phyloP scores from a whole-genome alignment of 1,284 basidiomycete species.

The Heliocybe sulcata region DNA sequence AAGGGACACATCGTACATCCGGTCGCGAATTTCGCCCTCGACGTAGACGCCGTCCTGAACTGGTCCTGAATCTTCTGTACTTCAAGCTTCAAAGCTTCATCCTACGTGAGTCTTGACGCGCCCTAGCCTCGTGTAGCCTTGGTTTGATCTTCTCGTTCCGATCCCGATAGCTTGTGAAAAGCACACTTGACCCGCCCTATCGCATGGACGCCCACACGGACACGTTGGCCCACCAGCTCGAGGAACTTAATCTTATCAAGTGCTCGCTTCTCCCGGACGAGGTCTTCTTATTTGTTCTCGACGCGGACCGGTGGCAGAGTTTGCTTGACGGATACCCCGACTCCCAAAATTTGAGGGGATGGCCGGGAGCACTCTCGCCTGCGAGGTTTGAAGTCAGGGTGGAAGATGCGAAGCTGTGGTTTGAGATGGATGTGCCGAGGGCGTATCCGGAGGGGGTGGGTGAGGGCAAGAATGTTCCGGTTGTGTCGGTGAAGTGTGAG shows the following conservation, averaged over 20 bases:
- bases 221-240: slow-evolving; percentile 19
- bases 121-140: neutral
- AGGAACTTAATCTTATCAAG: slow-evolving; percentile 45
- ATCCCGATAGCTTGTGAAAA: too few relatives aligned
- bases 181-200: neutral
- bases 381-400: slow-evolving; percentile 32
- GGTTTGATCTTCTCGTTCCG: too few relatives aligned
- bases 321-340: slow-evolving; percentile 21
- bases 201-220: neutral
- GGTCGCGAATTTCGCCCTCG: too few relatives aligned
- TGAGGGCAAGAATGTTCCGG: slow-evolving; percentile 10
- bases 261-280: slow-evolving; percentile 59
- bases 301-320: slow-evolving; percentile 28
- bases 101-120: too few relatives aligned
- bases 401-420: slow-evolving; percentile 27
- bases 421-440: slow-evolving; percentile 29
- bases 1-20: too few relatives aligned
- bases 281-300: slow-evolving; percentile 31
- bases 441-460: slow-evolving; percentile 6
- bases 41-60: too few relatives aligned
- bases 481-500: slow-evolving; percentile 38
- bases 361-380: slow-evolving; percentile 11
- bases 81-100: too few relatives aligned
- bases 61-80: too few relatives aligned
- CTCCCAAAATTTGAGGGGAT: slow-evolving; percentile 5